phyloP scores from a whole-genome alignment of 2,329 filamentous ascomycete genomes.

The Hymenoscyphus fraxineus region DNA sequence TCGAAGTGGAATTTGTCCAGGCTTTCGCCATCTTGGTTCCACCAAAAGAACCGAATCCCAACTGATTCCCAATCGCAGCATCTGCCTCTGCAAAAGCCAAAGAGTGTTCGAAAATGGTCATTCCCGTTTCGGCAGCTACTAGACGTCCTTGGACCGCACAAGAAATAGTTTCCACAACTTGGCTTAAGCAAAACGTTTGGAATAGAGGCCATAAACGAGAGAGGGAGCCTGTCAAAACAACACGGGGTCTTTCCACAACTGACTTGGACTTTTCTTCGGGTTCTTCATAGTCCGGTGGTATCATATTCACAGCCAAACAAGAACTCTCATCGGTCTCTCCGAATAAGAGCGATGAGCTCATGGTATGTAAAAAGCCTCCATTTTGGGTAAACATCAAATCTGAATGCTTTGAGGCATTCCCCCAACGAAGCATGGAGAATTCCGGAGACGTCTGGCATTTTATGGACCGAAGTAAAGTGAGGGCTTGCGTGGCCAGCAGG shows the following conservation, averaged over 20 bases:
- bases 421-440: constrained; percentile 67
- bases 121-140: constrained; percentile 81
- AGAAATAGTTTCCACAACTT: constrained; percentile 84
- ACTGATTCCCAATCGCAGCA: constrained; percentile 74
- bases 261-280: constrained; percentile 32
- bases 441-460: constrained; percentile 84
- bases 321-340: constrained; percentile 71
- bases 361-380: constrained; percentile 64
- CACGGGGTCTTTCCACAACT: constrained; percentile 11
- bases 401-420: constrained; percentile 59
- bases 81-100: constrained; percentile 95
- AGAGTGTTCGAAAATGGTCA: constrained; percentile 95
- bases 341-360: constrained; percentile 69
- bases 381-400: constrained; percentile 67
- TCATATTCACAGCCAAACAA: constrained; percentile 73
- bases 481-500: constrained; percentile 65
- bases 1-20: constrained; percentile 22
- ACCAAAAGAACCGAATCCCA: constrained; percentile 62
- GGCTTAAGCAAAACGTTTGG: constrained; percentile 65
- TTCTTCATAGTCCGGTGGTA: constrained; percentile 48
- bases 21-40: constrained; percentile 22
- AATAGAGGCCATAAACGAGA: constrained; percentile 74
- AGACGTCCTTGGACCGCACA: constrained; percentile 83
- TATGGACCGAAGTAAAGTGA: constrained; percentile 73
- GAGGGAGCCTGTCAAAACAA: constrained; percentile 61